These are phyloP conservation scores for Fennellomyces sp. DNA, from an alignment of 371 early-diverging fungal genomes.

Conservation along the genomic window DNA sequence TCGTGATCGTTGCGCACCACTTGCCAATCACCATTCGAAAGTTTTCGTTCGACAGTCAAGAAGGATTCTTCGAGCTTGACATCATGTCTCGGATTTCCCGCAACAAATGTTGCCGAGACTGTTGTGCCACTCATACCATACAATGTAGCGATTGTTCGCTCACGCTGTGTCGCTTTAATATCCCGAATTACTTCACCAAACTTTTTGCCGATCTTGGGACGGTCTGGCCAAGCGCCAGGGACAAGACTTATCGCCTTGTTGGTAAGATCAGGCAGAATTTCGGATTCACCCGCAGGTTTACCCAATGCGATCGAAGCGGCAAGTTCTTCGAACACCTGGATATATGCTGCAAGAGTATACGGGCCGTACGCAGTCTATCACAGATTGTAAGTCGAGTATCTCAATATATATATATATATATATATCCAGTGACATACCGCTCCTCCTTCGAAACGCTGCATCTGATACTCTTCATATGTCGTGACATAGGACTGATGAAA, in stretches of 20 bases:
- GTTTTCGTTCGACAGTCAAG: conserved; percentile 55
- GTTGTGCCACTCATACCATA: conserved; percentile 12
- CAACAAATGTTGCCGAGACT: conserved; percentile 52
- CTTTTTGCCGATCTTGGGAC: conserved; percentile 34
- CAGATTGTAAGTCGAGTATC: too few species aligned
- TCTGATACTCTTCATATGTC: conserved; percentile 69
- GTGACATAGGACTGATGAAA: conserved; percentile 61
- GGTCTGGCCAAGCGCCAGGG: conserved; percentile 51
- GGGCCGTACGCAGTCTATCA: conserved; percentile 66
- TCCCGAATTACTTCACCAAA: conserved; percentile 56
- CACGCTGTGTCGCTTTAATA: conserved; percentile 13
- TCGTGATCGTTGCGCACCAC: conserved; percentile 46
- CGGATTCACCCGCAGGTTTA: conserved; percentile 14
- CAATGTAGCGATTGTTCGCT: background rate
- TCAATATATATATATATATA: background rate
- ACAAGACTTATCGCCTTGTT: conserved; percentile 45
- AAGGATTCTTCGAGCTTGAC: conserved; percentile 42
- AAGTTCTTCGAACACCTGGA: conserved; percentile 52
- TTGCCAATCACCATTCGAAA: conserved; percentile 33
- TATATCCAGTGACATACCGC: conserved; percentile 26
- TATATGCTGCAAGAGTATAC: conserved; percentile 62
- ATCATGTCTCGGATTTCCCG: conserved; percentile 68
- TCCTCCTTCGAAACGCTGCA: conserved; percentile 73
- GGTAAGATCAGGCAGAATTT: conserved; percentile 37
- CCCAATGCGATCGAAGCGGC: conserved; percentile 48